Evolutionary conservation across 768 basidiomycete genomes (phyloP), one percentile per base, ranked within the genome.

Genomic region (Artomyces pyxidatus): DNA sequence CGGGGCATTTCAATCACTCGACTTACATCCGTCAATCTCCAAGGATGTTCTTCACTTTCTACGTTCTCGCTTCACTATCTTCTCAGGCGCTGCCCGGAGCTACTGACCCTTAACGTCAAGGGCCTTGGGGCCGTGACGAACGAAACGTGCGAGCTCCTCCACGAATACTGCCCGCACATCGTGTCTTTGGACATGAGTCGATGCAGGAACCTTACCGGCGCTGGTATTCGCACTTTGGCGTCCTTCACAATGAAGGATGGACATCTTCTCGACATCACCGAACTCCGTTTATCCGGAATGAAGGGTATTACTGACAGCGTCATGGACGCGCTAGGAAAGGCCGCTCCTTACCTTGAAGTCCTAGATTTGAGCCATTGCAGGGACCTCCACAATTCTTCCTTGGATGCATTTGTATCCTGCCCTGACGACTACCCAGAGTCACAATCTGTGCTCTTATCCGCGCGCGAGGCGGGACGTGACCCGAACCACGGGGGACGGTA

Each of bases 291-390:
- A 23, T 83, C 78, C 6, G 88, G 86, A 1, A 61, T 96, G 50
- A 78, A 73, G 59, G 68, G 77, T 46, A 64, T 82, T 44, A 68
- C 73, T 14, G 83, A 86, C 58, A 67, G 70, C 10, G 74, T 75
- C 57, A 76, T 94, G 76, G 63, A 70, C n/a, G 65, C 68, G 9
- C 68, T 93, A 29, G 90, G 85, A 6, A 76, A 69, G 54, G 82
- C 77, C 3, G 75, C 85, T 0, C 86, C 87, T 17, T 68, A 71
- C 57, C 74, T 94, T 19, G 86, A 90, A 63, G 77, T 88, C 16
- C 69, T 94, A 19, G 91, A 94, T 63, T 66, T 92, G 52, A 87
- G 85, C 65, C 85, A 87, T 59, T 72, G 77, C 49, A 74, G 74
- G 26, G 75, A 80, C 48, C 63, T 92, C 50, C 84, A 83, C 61